These are phyloP conservation scores for Candida sojae DNA, from an alignment of 1,139 yeast species.

Conservation along the genomic window DNA sequence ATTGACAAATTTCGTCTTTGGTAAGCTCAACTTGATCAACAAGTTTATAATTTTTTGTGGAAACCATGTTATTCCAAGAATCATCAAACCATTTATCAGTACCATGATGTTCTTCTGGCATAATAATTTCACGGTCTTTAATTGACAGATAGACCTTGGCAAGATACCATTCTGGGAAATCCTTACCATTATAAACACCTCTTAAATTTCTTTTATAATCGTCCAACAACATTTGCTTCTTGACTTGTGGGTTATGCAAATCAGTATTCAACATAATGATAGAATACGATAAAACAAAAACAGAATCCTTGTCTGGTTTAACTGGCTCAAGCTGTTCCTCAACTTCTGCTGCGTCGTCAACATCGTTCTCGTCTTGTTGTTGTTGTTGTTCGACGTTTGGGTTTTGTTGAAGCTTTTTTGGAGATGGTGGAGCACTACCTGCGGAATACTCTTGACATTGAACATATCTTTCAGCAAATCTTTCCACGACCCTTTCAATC, in stretches of 20 bases:
- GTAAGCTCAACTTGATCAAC: constrained; percentile 22
- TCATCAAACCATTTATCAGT: constrained; percentile 89
- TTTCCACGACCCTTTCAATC: constrained; percentile 87
- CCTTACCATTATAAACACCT: constrained; percentile 74
- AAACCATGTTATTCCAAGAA: constrained; percentile 84
- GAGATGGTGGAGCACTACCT: constrained; percentile 2
- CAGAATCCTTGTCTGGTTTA: constrained; percentile 71
- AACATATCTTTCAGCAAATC: constrained; percentile 81
- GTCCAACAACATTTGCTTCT: constrained; percentile 83
- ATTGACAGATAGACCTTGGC: constrained; percentile 80
- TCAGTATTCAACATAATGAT: constrained; percentile 80
- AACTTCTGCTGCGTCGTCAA: constrained; percentile 15
- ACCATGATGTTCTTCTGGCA: constrained; percentile 97
- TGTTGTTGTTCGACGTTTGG: background rate
- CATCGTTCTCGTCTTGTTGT: constrained; percentile 19
- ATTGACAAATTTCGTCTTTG: constrained; percentile 36
- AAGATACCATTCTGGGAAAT: constrained; percentile 86
- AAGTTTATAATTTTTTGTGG: constrained; percentile 37
- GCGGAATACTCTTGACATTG: constrained; percentile 18
- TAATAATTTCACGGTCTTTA: constrained; percentile 83
- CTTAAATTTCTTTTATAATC: constrained; percentile 79
- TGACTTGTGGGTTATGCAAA: constrained; percentile 75
- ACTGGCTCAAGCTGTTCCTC: constrained; percentile 40
- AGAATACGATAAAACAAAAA: constrained; percentile 71
- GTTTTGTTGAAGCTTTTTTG: constrained; percentile 31